Conservation (phyloP, 2,329 filamentous ascomycete genomes). For the Madurella fahalii region DNA sequence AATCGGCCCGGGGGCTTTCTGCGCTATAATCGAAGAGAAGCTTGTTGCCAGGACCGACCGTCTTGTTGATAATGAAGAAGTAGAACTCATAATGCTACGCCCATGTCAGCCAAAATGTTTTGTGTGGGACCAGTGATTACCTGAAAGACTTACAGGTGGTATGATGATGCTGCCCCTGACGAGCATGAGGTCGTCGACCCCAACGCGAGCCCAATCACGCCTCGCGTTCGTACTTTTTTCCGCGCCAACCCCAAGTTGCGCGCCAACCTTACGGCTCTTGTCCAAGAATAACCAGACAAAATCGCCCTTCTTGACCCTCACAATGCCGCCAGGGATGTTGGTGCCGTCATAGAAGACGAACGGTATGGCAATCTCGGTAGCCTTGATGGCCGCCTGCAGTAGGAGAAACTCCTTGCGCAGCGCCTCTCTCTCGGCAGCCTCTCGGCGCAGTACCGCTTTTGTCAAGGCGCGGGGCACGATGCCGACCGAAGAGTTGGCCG, state of each 20-base stretch:
- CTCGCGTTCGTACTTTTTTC: conserved; percentile 60
- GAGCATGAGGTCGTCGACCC: conserved; percentile 92
- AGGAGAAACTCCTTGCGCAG: conserved; percentile 75
- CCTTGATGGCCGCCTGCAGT: conserved; percentile 82
- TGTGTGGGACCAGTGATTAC: conserved; percentile 2
- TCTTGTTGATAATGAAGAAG: conserved; percentile 91
- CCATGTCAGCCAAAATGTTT: neutral
- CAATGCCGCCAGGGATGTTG: conserved; percentile 78
- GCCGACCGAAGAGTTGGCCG: conserved; percentile 57
- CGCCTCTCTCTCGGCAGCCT: conserved; percentile 68
- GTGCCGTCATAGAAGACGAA: conserved; percentile 98
- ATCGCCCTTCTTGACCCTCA: conserved; percentile 89
- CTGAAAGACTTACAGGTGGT: conserved; percentile 68
- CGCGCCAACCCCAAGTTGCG: conserved; percentile 70
- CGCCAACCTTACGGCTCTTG: conserved; percentile 83
- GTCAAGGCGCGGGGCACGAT: conserved; percentile 71
- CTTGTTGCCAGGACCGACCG: conserved; percentile 64
- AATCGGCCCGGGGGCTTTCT: conserved; percentile 34
- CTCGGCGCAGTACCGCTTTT: conserved; percentile 60
- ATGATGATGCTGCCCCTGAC: conserved; percentile 88
- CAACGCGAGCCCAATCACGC: conserved; percentile 86
- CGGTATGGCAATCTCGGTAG: conserved; percentile 82
- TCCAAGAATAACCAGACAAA: conserved; percentile 91
- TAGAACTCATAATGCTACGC: conserved; percentile 92
- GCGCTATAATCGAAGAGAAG: conserved; percentile 72